Evolutionary conservation across 2,329 filamentous ascomycete species (phyloP).

Genomic region (Colletotrichum sp.): DNA sequence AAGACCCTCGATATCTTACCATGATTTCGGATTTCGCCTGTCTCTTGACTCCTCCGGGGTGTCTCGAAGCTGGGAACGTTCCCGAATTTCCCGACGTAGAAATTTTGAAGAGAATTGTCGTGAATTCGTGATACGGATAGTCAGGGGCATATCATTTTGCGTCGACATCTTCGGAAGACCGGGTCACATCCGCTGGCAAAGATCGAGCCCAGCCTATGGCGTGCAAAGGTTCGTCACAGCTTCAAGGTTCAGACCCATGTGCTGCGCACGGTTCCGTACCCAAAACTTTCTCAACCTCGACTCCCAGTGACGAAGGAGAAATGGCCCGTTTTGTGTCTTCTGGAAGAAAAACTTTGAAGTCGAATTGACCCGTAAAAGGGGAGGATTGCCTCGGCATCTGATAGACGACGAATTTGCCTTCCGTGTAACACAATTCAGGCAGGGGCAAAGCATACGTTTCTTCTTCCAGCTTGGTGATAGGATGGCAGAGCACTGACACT

Average conservation of each 20-base stretch:
- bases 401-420: background rate
- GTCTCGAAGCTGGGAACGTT: background rate
- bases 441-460: constrained; percentile 21
- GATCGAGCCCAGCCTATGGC: background rate
- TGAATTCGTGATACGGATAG: background rate
- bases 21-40: background rate
- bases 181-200: background rate
- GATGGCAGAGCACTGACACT: constrained; percentile 10
- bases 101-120: background rate
- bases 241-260: background rate
- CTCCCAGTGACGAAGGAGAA: background rate
- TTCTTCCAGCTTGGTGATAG: constrained; percentile 8
- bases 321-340: background rate
- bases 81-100: background rate
- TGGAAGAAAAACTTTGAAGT: background rate
- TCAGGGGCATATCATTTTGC: background rate
- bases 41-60: background rate
- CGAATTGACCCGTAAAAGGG: background rate
- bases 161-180: background rate
- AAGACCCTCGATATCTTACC: background rate
- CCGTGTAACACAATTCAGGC: background rate
- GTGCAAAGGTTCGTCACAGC: background rate
- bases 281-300: background rate
- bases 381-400: background rate
- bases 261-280: background rate